These are phyloP conservation scores for Blastocystis sp. DNA, from an alignment of 352 stramenopile species.

Conservation along the genomic window DNA sequence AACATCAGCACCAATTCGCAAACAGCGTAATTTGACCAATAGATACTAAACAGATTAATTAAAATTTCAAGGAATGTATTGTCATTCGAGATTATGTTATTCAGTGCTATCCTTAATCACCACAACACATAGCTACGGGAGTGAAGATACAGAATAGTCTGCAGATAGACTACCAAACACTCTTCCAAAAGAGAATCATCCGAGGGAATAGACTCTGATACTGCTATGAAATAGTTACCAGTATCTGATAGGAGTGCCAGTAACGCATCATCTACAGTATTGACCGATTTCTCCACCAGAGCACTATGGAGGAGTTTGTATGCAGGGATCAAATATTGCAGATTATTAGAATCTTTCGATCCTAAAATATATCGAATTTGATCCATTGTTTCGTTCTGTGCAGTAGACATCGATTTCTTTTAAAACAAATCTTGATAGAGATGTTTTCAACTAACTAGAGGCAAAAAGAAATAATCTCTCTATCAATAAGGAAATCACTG, in stretches of 20 bases:
- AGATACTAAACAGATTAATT: background rate
- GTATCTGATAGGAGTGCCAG: constrained; percentile 13
- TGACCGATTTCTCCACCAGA: background rate
- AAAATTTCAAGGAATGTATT: background rate
- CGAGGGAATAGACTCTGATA: background rate
- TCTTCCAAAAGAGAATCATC: background rate
- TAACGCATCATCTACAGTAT: background rate
- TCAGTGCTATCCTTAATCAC: background rate
- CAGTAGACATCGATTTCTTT: constrained; percentile 8
- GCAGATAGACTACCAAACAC: background rate
- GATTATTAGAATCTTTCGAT: background rate
- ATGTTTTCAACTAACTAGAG: background rate
- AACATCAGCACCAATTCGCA: background rate
- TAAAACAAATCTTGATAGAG: background rate
- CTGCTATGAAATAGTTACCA: background rate
- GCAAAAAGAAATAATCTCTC: no score
- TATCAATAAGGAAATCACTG: no score
- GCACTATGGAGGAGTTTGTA: background rate
- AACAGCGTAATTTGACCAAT: background rate
- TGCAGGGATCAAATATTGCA: constrained; percentile 40
- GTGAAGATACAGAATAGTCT: background rate
- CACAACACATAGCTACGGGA: background rate
- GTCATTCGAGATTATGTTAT: background rate
- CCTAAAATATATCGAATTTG: constrained; percentile 26
- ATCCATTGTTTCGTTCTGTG: background rate